Evolutionary conservation across 768 basidiomycete species (phyloP), one percentile per base, ranked within the genome.

Genomic region (Tricholoma hemisulphureum): DNA sequence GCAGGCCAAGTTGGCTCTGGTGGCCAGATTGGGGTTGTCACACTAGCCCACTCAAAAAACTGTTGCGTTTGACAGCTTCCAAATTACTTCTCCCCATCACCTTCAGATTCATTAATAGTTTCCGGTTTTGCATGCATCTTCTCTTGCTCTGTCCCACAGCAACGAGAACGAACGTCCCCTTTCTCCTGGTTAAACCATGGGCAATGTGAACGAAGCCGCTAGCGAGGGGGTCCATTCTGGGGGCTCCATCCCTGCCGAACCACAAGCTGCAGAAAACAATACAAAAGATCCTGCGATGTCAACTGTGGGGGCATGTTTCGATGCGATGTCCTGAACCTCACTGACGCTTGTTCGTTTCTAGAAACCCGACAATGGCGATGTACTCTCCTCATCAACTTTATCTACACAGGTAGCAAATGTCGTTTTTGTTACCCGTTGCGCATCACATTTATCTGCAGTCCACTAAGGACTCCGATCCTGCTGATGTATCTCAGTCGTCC

Each of bases 11-110:
- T 16, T 48, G 45, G n/a, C 16, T 29, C n/a, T 4, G 9, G 26
- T 28, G 28, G 8, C 46, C 16, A 48, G 43, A 45, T 45, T 13
- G 43, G 43, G 35, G 8, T 28, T 16, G 46, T 48, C 46, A 48
- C 46, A 10, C 46, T 18, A 13, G 46, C n/a, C n/a, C n/a, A 28
- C n/a, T 49, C 23, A 24, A 45, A 23, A 49, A 26, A 46, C 8
- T 54, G 53, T 53, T 46, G 48, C 26, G 11, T 14, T 48, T 35
- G 49, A 48, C 51, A 35, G 43, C 58, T 61, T 64, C 56, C 45
- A 32, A 39, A 48, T 58, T 60, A 48, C 20, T 58, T 56, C 49
- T 31, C 52, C 55, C 37, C 43, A n/a, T 48, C 46, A 28, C 37
- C 35, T 48, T 28, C 46, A 26, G 26, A 48, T 48, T 29, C 29